Conservation (phyloP, 2,329 filamentous ascomycete genomes). For the Penicillium crustosum region DNA sequence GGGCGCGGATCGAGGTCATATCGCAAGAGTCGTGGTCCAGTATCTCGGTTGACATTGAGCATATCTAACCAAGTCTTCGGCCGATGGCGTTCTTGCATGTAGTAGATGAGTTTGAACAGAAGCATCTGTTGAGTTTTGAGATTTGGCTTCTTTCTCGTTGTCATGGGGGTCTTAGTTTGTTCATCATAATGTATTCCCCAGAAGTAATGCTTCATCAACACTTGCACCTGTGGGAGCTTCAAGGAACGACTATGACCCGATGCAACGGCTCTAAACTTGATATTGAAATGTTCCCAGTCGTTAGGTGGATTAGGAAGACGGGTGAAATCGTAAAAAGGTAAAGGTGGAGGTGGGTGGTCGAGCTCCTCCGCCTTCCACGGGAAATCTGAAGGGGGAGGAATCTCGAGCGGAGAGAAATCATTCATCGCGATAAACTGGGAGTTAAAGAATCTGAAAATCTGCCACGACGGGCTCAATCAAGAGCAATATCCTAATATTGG, state of each 20-base stretch:
- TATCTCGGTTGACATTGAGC: slow-evolving; percentile 24
- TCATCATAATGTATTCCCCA: slow-evolving; percentile 28
- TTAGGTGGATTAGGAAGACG: slow-evolving; percentile 11
- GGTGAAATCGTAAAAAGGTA: slow-evolving; percentile 7
- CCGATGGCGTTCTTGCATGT: slow-evolving; percentile 21
- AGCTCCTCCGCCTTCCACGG: background rate
- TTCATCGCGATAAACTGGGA: background rate
- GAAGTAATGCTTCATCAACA: slow-evolving; percentile 20
- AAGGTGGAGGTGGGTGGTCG: background rate
- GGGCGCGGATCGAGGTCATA: slow-evolving; percentile 11
- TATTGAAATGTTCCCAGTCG: slow-evolving; percentile 10
- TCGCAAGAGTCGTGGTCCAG: slow-evolving; percentile 34
- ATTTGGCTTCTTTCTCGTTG: background rate
- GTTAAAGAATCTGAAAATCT: background rate
- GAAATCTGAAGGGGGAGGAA: background rate
- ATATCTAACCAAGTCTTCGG: slow-evolving; percentile 19
- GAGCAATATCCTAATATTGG: background rate
- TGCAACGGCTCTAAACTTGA: background rate
- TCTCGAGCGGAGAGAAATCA: background rate
- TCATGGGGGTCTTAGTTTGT: background rate
- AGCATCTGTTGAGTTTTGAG: background rate
- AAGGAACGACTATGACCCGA: background rate
- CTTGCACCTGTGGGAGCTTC: background rate
- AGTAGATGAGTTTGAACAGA: slow-evolving; percentile 30
- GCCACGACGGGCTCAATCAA: background rate